Percentiles rank a stretch among this genome's conserved stretches.
These are phyloP conservation scores for Dactylellina parvicollis DNA, from an alignment of 2,329 filamentous ascomycete species.

Conservation along the genomic window DNA sequence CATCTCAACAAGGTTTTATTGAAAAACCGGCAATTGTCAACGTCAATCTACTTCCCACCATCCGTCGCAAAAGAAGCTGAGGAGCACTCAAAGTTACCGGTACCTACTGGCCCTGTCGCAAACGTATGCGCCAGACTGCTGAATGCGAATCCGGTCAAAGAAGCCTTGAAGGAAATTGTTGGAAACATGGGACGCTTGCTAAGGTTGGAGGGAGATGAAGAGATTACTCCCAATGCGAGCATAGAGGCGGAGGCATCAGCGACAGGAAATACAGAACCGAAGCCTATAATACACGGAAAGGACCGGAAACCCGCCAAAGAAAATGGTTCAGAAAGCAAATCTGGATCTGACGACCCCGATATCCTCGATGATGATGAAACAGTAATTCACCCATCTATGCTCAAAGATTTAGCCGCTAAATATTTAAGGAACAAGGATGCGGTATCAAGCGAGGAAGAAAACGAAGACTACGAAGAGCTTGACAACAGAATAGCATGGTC, in stretches of 20 bases:
- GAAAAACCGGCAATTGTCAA: conserved; percentile 66
- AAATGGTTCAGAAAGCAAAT: not conserved
- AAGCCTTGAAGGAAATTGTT: conserved; percentile 62
- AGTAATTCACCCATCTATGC: conserved; percentile 40
- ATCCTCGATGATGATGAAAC: conserved; percentile 30
- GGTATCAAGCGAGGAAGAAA: conserved; percentile 44
- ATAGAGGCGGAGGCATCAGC: conserved; percentile 6
- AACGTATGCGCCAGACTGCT: conserved; percentile 69
- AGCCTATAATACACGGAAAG: conserved; percentile 11
- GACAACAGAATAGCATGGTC: conserved; percentile 44
- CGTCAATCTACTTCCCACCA: conserved; percentile 63
- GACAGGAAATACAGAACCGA: not conserved
- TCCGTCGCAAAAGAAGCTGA: conserved; percentile 60
- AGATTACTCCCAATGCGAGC: conserved; percentile 10
- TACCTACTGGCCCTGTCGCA: conserved; percentile 56
- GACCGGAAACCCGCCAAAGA: not conserved
- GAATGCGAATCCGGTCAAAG: conserved; percentile 67
- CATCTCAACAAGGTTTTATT: conserved; percentile 66
- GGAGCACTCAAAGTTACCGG: conserved; percentile 53
- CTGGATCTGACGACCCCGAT: not conserved
- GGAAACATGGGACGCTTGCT: conserved; percentile 24
- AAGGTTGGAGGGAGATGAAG: conserved; percentile 15
- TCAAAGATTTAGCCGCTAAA: conserved; percentile 52
- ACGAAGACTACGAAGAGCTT: conserved; percentile 28
- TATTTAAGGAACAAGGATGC: conserved; percentile 38